Evolutionary conservation across 805 yeast genomes (phyloP).

Genomic region (Cyberlindnera sargentensis): DNA sequence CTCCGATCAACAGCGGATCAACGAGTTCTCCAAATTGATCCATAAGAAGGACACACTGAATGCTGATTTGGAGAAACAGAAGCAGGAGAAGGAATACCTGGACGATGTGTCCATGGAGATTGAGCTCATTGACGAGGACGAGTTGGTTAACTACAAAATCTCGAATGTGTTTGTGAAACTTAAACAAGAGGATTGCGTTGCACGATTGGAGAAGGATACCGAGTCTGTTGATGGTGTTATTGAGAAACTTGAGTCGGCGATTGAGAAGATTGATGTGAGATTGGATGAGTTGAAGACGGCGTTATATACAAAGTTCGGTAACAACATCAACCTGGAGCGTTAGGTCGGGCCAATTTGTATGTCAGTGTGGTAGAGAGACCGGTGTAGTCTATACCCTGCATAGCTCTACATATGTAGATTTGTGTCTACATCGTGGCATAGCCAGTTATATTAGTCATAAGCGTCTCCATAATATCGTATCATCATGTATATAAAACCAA

Average conservation of each 20-base stretch:
- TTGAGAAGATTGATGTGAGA: slow-evolving; percentile 46
- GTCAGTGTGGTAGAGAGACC: neutral
- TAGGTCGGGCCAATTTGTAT: slow-evolving; percentile 13
- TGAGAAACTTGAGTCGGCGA: slow-evolving; percentile 34
- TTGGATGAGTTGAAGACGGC: slow-evolving; percentile 57
- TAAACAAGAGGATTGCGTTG: slow-evolving; percentile 58
- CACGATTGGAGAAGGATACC: slow-evolving; percentile 56
- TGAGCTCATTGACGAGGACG: slow-evolving; percentile 78
- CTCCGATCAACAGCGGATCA: slow-evolving; percentile 81
- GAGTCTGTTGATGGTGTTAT: slow-evolving; percentile 47
- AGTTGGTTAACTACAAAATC: slow-evolving; percentile 62
- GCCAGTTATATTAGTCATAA: too few relatives aligned
- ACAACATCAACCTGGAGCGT: slow-evolving; percentile 77
- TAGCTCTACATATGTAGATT: too few relatives aligned
- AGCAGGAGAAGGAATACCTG: slow-evolving; percentile 75
- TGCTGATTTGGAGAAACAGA: slow-evolving; percentile 39
- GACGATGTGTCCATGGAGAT: slow-evolving; percentile 83
- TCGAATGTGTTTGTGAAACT: slow-evolving; percentile 76
- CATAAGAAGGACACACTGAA: slow-evolving; percentile 56
- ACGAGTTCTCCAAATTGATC: slow-evolving; percentile 79
- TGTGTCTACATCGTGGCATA: neutral
- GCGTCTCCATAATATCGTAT: too few relatives aligned
- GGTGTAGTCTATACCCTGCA: too few relatives aligned
- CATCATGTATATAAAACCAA: neutral
- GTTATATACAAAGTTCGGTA: slow-evolving; percentile 87